Evolutionary conservation across 805 yeast species (phyloP).

Genomic region (Ogataea wickerhamii): DNA sequence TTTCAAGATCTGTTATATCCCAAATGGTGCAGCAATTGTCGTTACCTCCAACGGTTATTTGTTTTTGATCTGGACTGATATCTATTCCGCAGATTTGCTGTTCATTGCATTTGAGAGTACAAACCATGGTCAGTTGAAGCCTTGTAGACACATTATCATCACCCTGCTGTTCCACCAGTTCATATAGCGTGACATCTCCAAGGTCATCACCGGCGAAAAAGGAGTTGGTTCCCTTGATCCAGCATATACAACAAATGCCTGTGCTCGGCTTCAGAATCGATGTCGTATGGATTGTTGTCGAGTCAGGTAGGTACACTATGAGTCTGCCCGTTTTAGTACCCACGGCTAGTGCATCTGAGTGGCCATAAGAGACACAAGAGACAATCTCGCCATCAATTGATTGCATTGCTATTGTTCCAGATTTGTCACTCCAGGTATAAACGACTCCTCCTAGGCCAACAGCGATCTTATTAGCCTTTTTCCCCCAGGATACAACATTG

Average conservation of each 20-base stretch:
- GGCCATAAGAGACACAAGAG: slow-evolving; percentile 57
- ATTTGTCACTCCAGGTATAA: slow-evolving; percentile 58
- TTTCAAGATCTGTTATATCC: slow-evolving; percentile 46
- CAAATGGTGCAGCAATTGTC: slow-evolving; percentile 79
- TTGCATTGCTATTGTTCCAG: slow-evolving; percentile 44
- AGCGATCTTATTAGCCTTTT: slow-evolving; percentile 44
- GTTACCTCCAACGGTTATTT: slow-evolving; percentile 79
- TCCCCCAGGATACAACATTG: slow-evolving; percentile 72
- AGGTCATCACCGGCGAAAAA: slow-evolving; percentile 63
- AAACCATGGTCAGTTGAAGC: slow-evolving; percentile 16
- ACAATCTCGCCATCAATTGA: slow-evolving; percentile 40
- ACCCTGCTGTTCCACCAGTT: slow-evolving; percentile 18
- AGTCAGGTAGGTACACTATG: slow-evolving; percentile 31
- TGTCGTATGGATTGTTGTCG: slow-evolving; percentile 19
- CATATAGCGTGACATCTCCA: slow-evolving; percentile 53
- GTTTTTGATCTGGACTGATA: slow-evolving; percentile 47
- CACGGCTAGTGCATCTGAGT: slow-evolving; percentile 43
- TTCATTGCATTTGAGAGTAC: slow-evolving; percentile 42
- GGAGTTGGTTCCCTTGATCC: slow-evolving; percentile 46
- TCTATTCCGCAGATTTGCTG: slow-evolving; percentile 70
- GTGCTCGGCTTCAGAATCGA: slow-evolving; percentile 29
- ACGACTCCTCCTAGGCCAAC: slow-evolving; percentile 63
- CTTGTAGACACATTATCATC: slow-evolving; percentile 1
- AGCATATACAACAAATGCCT: slow-evolving; percentile 55
- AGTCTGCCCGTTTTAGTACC: slow-evolving; percentile 60